Conservation (phyloP, 495 filamentous ascomycete genomes). For the Podospora didyma region DNA sequence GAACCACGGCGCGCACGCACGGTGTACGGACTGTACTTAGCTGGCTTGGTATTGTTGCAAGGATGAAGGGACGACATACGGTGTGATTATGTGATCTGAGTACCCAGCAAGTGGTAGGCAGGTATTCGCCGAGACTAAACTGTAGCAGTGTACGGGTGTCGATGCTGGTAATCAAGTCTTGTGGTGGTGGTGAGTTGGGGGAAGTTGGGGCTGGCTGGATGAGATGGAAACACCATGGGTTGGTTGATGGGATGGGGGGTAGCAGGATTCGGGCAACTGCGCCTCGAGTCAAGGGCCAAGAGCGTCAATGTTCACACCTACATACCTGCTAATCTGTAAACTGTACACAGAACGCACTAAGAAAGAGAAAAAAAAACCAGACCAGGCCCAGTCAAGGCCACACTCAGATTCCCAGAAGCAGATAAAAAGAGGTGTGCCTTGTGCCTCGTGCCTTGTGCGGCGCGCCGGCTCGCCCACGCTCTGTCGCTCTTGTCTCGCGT, state of each 20-base stretch:
- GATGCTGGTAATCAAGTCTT: neutral
- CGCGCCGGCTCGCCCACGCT: neutral
- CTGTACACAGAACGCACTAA: neutral
- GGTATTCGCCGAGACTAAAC: too few relatives aligned
- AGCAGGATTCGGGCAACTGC: neutral
- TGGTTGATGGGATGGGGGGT: neutral
- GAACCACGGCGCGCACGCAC: neutral
- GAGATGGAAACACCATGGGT: neutral
- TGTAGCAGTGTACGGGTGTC: neutral
- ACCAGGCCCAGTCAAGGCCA: too few relatives aligned
- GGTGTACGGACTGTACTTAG: neutral
- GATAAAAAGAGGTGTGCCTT: neutral
- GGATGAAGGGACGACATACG: neutral
- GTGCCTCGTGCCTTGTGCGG: neutral
- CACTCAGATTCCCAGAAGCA: too few relatives aligned
- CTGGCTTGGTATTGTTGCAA: neutral
- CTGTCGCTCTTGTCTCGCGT: neutral
- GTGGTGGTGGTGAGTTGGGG: neutral
- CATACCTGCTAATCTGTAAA: neutral
- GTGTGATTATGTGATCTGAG: neutral
- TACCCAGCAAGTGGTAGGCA: neutral
- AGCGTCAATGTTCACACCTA: neutral
- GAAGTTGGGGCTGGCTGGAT: too few relatives aligned
- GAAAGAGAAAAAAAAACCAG: too few relatives aligned
- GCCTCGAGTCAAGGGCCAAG: neutral